Evolutionary conservation across 1,139 yeast genomes (phyloP).

Genomic region (Kurtzmaniella quercitrusa): DNA sequence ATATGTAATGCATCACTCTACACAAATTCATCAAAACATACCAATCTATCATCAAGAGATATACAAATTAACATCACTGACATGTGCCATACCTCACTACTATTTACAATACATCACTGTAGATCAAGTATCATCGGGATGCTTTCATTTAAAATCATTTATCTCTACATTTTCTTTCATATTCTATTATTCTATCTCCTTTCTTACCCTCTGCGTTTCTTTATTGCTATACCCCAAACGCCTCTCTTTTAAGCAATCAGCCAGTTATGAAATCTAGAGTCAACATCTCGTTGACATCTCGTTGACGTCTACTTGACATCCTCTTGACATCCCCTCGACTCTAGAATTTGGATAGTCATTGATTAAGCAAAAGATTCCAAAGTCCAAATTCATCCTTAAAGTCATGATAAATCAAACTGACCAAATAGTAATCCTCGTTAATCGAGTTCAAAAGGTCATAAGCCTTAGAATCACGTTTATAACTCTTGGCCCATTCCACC

Average conservation of each 20-base stretch:
- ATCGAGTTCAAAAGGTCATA: constrained; percentile 59
- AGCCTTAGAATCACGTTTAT: constrained; percentile 52
- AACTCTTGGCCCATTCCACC: constrained; percentile 88
- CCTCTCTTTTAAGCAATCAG: neutral
- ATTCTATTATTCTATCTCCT: neutral
- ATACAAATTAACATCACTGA: too few relatives aligned
- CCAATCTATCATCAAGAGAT: neutral
- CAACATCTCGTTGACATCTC: neutral
- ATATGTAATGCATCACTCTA: too few relatives aligned
- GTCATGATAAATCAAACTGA: constrained; percentile 83
- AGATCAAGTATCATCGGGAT: too few relatives aligned
- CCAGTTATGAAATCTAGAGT: neutral
- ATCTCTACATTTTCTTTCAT: neutral
- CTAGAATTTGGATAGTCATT: constrained; percentile 15
- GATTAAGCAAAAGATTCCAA: constrained; percentile 60
- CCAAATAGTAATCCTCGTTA: constrained; percentile 63
- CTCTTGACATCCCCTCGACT: neutral
- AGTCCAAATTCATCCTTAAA: constrained; percentile 69
- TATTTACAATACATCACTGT: too few relatives aligned
- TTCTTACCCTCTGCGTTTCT: too few relatives aligned
- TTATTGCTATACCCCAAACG: too few relatives aligned
- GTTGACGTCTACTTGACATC: neutral
- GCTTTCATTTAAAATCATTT: too few relatives aligned
- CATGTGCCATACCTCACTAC: too few relatives aligned
- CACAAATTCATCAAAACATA: too few relatives aligned